These are phyloP conservation scores for Emergomyces orientalis DNA, from an alignment of 2,329 filamentous ascomycete genomes.

Conservation along the genomic window DNA sequence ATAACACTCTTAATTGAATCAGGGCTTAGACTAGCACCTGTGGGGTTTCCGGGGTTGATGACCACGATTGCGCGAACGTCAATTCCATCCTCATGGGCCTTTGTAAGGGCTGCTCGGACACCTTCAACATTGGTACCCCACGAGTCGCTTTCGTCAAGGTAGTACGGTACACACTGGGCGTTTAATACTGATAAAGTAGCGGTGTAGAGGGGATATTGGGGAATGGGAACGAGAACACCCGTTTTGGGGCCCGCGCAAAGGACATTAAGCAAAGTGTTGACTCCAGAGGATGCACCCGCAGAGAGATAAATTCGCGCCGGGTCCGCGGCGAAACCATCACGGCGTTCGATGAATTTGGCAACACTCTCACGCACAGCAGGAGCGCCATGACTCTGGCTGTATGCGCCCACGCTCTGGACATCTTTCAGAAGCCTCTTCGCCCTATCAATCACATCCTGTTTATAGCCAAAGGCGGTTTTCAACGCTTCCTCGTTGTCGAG, in stretches of 20 bases:
- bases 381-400: slow-evolving; percentile 87
- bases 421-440: slow-evolving; percentile 72
- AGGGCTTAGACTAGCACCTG: slow-evolving; percentile 72
- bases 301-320: slow-evolving; percentile 80
- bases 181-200: slow-evolving; percentile 80
- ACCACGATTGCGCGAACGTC: slow-evolving; percentile 90
- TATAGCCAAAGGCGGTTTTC: slow-evolving; percentile 67
- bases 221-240: slow-evolving; percentile 87
- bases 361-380: slow-evolving; percentile 80
- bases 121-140: slow-evolving; percentile 83
- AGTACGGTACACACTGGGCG: slow-evolving; percentile 83
- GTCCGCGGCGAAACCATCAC: slow-evolving; percentile 80
- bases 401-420: slow-evolving; percentile 86
- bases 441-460: slow-evolving; percentile 77
- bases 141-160: slow-evolving; percentile 72
- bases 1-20: slow-evolving; percentile 77
- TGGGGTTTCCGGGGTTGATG: slow-evolving; percentile 98
- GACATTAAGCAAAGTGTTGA: slow-evolving; percentile 85
- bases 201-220: slow-evolving; percentile 96
- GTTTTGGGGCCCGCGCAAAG: slow-evolving; percentile 69
- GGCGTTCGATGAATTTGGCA: slow-evolving; percentile 83
- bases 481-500: slow-evolving; percentile 77
- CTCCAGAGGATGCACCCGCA: slow-evolving; percentile 82
- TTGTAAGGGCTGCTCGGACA: slow-evolving; percentile 63
- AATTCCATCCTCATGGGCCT: slow-evolving; percentile 65